Evolutionary conservation across 805 yeast genomes (phyloP), one percentile per base, ranked within the genome.

Genomic region (Candida alai): DNA sequence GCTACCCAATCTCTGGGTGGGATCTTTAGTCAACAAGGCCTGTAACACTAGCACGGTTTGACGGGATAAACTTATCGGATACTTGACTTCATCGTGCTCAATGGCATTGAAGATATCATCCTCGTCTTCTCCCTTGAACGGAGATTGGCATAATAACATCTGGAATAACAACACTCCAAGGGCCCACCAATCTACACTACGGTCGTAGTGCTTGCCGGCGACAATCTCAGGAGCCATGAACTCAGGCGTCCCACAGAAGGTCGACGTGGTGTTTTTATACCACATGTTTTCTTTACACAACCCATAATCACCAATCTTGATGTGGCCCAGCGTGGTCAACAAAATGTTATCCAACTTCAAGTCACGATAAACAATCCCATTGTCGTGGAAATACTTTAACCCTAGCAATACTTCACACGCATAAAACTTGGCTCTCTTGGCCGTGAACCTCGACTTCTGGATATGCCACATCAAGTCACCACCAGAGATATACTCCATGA

Each of bases 401-500:
- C 95, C 97, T 35, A 93, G 64, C 43, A 90, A 68, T 2, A 93
- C 97, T 58, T 93, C 98, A 24, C 97, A 95, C 2, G 98, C 97
- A 58, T 93, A 93, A 55, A 89, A 93, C 60, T 93, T 94, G 7
- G 98, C 99, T 47, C 97, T 74, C 45, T 84, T 78, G 12, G 89
- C 82, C 2, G 96, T 80, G 52, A 93, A 84, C 50, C 90, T 74
- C 40, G 84, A 84, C 52, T 87, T 86, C 61, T 93, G 98, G 50
- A 93, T 94, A 58, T 93, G 99, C 95, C 96, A 89, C 98, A 93
- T 93, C 52, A 93, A 73, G 65, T 93, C 99, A 58, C 99, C 99
- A 39, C 98, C 99, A 14, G 94, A 80, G 33, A 93, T 82, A 54
- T 88, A 93, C 59, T 93, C 97, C 99, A 93, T 93, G 11, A 95